Conservation (phyloP, 2,329 filamentous ascomycete genomes). For the Venturia asperata region DNA sequence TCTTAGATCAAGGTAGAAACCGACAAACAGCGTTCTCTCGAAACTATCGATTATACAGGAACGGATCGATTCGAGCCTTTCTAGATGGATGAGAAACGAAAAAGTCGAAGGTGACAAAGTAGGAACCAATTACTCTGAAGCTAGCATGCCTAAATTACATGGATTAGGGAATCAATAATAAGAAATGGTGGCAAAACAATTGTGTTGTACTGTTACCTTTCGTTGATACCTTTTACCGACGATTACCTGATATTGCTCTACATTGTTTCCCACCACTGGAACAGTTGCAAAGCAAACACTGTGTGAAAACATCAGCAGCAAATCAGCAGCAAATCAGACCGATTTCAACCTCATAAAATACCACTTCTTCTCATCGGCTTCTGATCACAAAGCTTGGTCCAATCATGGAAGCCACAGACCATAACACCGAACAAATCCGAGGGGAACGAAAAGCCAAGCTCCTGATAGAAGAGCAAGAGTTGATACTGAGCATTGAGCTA, state of each 20-base stretch:
- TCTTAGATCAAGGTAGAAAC: too few relatives aligned
- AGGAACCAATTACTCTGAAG: neutral
- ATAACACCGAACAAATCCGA: neutral
- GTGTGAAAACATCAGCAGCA: neutral
- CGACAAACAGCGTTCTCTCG: too few relatives aligned
- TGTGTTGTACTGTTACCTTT: neutral
- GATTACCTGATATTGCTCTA: neutral
- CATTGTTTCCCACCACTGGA: neutral
- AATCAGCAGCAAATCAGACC: neutral
- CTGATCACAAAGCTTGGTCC: neutral
- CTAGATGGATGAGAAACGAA: neutral
- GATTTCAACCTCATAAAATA: neutral
- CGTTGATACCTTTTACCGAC: neutral
- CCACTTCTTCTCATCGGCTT: neutral
- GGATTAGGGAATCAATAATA: too few relatives aligned
- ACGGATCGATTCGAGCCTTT: neutral
- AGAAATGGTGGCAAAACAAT: neutral
- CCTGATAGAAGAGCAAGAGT: neutral
- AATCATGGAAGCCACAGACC: neutral
- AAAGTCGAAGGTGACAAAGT: neutral
- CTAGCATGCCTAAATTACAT: too few relatives aligned
- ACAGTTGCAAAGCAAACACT: neutral
- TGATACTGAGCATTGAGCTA: neutral
- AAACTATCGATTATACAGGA: neutral
- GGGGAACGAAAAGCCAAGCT: neutral